Evolutionary conservation across 768 basidiomycete genomes (phyloP).

Genomic region (Podaxis mareebaensis): DNA sequence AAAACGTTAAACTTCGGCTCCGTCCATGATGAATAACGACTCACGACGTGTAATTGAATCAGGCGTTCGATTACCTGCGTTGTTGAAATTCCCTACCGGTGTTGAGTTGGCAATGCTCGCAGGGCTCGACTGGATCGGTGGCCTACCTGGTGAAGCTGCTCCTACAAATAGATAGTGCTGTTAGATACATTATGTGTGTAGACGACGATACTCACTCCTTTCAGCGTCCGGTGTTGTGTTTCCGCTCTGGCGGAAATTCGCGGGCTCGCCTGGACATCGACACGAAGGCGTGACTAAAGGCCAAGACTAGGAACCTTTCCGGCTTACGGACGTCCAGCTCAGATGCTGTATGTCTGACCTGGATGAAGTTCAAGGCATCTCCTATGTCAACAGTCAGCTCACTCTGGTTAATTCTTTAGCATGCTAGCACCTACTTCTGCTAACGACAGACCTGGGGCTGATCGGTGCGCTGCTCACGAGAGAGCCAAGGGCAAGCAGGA

Average conservation of each 20-base stretch:
- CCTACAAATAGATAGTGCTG: background rate
- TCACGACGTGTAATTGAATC: background rate
- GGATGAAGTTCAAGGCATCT: background rate
- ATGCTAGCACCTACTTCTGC: background rate
- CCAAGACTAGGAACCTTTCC: background rate
- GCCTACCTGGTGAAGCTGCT: background rate
- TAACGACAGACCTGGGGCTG: background rate
- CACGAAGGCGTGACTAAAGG: background rate
- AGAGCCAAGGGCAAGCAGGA: background rate
- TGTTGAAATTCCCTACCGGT: conserved; percentile 1
- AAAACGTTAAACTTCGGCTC: background rate
- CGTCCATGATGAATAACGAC: background rate
- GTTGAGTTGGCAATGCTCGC: background rate
- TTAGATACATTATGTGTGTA: background rate
- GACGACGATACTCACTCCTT: background rate
- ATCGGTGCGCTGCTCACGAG: background rate
- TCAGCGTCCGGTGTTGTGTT: conserved; percentile 6
- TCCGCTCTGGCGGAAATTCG: background rate
- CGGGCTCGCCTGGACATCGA: background rate
- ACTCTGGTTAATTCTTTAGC: background rate
- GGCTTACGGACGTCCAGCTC: background rate
- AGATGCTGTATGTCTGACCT: background rate
- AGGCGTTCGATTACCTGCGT: background rate
- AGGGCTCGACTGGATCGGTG: background rate
- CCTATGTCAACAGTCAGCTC: background rate